Base-by-base conservation (phyloP, 2,329 filamentous ascomycete genomes). In the Helminthosporium solani region DNA sequence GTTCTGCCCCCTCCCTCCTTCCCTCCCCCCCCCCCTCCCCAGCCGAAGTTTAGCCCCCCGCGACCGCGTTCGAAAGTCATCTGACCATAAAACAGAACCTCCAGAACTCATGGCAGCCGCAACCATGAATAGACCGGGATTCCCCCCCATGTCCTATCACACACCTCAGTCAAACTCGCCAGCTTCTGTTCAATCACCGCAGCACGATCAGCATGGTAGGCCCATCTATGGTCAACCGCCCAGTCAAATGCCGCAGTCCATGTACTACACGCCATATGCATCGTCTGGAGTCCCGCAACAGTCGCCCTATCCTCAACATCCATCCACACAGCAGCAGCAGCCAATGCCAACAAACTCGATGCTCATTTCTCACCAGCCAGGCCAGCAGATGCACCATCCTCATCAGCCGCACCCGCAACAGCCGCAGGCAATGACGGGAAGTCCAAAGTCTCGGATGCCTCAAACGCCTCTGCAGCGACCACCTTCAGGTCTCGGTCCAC, bases 101-200 rank as follows among this genome's bases (percentile, higher is more conserved):
- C 83, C 85, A 67, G 82, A 85, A 66, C 75, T 79, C 64, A 86
- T 86, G 84, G 82, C 83, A 53, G 77, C 82, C 58, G 78, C 82
- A 58, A 81, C 82, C 56, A 84, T 86, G 79, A 83, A 82, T 68
- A 78, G 83, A 60, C 72, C 80, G 53, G 61, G 59, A 16, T 96
- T 95, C 69, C 91, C 91, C 59, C 89, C 90, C 50, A 95, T 96
- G 67, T 63, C 62, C 18, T 96, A 96, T 70, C 89, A 96, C 71
- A 95, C 91, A 15, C 90, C 91, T 44, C 91, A 96, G 75, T 95
- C 91, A 46, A 95, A 92, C 72, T 96, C 92, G 44, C 92, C 92
- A 39, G 89, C 90, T 31, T 95, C 91, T 40, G 91, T 96, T 61
- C 88, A 91, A 53, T 96, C 92, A 27, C 86, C 90, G 18, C 89